Conservation (phyloP, 495 filamentous ascomycete genomes). For the Penicillium goetzii region DNA sequence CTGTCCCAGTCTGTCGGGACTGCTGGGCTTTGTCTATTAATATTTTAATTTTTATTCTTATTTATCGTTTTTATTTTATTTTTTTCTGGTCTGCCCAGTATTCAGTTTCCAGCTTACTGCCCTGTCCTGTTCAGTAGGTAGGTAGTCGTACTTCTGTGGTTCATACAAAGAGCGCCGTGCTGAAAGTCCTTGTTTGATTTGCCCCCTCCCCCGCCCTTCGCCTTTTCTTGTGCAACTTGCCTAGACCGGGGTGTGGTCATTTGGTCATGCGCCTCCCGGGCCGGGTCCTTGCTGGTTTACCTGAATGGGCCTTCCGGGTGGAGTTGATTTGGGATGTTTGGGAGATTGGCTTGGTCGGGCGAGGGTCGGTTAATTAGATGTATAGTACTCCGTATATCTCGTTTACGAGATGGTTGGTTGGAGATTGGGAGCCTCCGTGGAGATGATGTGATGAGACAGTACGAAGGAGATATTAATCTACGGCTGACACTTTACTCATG, state of each 20-base stretch:
- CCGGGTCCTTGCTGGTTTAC: neutral
- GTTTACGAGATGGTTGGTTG: neutral
- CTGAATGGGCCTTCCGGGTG: neutral
- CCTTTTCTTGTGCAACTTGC: neutral
- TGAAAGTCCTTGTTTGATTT: neutral
- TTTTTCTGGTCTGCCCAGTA: neutral
- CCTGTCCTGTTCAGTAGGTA: no score
- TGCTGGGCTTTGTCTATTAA: neutral
- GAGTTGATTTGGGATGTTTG: neutral
- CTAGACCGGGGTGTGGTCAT: neutral
- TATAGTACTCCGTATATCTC: neutral
- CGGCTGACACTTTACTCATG: neutral
- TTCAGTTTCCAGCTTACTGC: neutral
- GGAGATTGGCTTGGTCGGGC: neutral
- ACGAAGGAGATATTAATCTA: neutral
- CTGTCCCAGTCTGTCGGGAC: conserved; percentile 5
- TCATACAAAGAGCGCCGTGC: neutral
- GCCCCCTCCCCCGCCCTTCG: neutral
- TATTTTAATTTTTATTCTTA: neutral
- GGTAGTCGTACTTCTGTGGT: no score
- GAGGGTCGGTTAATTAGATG: neutral
- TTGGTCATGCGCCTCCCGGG: conserved; percentile 1
- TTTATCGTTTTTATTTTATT: neutral
- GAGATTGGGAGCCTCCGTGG: neutral
- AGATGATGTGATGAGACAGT: neutral